Evolutionary conservation across 805 yeast species (phyloP).

Genomic region (Saccharomyces jurei): DNA sequence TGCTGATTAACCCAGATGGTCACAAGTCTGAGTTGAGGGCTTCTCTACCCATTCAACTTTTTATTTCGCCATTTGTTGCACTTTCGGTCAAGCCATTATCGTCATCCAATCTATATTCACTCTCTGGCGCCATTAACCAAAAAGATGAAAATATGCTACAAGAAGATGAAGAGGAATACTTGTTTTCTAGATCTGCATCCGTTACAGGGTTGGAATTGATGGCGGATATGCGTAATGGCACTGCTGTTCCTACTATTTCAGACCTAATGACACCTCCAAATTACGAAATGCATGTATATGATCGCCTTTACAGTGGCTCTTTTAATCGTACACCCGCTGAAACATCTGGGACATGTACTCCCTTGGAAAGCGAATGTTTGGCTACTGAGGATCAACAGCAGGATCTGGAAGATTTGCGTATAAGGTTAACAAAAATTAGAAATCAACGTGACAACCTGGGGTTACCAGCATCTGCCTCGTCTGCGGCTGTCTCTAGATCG

Average conservation of each 20-base stretch:
- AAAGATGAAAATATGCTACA: constrained; percentile 9
- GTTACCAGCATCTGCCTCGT: neutral
- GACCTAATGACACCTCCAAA: constrained; percentile 72
- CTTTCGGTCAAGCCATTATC: constrained; percentile 24
- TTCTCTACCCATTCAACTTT: constrained; percentile 70
- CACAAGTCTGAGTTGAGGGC: constrained; percentile 90
- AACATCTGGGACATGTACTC: constrained; percentile 27
- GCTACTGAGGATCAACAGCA: constrained; percentile 17
- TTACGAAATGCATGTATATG: constrained; percentile 73
- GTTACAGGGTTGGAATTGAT: neutral
- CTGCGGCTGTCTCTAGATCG: neutral
- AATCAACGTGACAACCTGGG: neutral
- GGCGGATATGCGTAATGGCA: neutral
- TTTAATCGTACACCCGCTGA: constrained; percentile 28
- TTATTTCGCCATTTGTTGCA: constrained; percentile 76
- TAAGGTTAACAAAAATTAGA: constrained; percentile 1
- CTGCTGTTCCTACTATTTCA: constrained; percentile 12
- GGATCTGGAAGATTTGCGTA: constrained; percentile 29
- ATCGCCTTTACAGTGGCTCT: constrained; percentile 64
- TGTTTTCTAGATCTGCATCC: neutral
- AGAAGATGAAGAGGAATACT: neutral
- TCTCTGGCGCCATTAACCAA: constrained; percentile 12
- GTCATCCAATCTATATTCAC: constrained; percentile 34
- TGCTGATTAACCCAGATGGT: constrained; percentile 79
- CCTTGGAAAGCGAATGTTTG: constrained; percentile 21